Percentiles rank a stretch among this genome's conserved stretches.
These are phyloP conservation scores for Sorghum bicolor DNA, from an alignment of 176 grass and related monocot genomes.

Conservation along the genomic window Sorghum_bicolor_NCBIv3 NC_012872.2:70991501-70992000, in stretches of 20 bases:
- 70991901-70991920: slow-evolving; percentile 56
- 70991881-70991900: slow-evolving; percentile 48
- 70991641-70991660: slow-evolving; percentile 53
- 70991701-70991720: slow-evolving; percentile 74
- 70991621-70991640: slow-evolving; percentile 56
- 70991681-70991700: slow-evolving; percentile 89
- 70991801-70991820: slow-evolving; percentile 50
- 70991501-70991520: slow-evolving; percentile 53
- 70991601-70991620: slow-evolving; percentile 74
- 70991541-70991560: slow-evolving; percentile 58
- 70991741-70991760: slow-evolving; percentile 80
- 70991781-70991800: slow-evolving; percentile 66
- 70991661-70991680: slow-evolving; percentile 68
- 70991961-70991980: slow-evolving; percentile 52
- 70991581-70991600: slow-evolving; percentile 94
- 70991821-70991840: slow-evolving; percentile 63
- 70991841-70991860: slow-evolving; percentile 76
- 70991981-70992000: slow-evolving; percentile 45
- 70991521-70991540: slow-evolving; percentile 70
- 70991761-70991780: slow-evolving; percentile 67
- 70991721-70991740: slow-evolving; percentile 59
- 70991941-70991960: slow-evolving; percentile 47
- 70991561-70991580: slow-evolving; percentile 93
- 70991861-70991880: slow-evolving; percentile 54
- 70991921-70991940: slow-evolving; percentile 55